A percentile compares a stretch with the other conserved stretches of the same genome.
phyloP scores from a whole-genome alignment of 2,329 filamentous ascomycete species.

The Neofusicoccum parvum region DNA sequence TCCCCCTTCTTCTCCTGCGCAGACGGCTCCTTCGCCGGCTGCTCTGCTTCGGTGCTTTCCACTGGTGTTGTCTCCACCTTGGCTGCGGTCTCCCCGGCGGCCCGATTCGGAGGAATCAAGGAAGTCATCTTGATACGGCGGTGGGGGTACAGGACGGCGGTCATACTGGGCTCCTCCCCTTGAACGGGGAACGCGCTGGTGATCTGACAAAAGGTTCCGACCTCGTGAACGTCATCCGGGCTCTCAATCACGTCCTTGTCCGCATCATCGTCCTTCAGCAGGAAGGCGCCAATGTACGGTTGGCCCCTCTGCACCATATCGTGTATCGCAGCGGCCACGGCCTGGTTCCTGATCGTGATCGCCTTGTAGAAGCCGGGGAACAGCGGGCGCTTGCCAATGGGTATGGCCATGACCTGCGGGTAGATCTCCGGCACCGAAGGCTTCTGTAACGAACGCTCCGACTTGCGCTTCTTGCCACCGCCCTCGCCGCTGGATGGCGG shows the following conservation, averaged over 20 bases:
- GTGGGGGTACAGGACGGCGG: conserved; percentile 93
- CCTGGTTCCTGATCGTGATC: conserved; percentile 90
- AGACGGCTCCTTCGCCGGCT: conserved; percentile 53
- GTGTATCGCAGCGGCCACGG: conserved; percentile 87
- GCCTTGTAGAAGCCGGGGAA: conserved; percentile 99
- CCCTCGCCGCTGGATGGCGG: conserved; percentile 50
- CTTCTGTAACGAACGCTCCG: conserved; percentile 81
- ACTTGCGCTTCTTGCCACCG: conserved; percentile 66
- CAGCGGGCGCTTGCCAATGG: conserved; percentile 87
- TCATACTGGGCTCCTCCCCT: conserved; percentile 81
- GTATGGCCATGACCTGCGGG: conserved; percentile 95
- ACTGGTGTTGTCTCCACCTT: conserved; percentile 49
- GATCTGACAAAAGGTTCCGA: conserved; percentile 96
- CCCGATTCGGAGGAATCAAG: conserved; percentile 67
- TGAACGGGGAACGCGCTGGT: conserved; percentile 93
- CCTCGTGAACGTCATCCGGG: conserved; percentile 88
- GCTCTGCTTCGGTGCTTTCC: conserved; percentile 41
- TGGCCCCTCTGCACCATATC: conserved; percentile 97
- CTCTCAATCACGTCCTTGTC: conserved; percentile 94
- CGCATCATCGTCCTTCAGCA: conserved; percentile 94
- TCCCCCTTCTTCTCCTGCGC: conserved; percentile 78
- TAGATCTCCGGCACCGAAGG: conserved; percentile 91
- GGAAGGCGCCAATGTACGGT: conserved; percentile 93
- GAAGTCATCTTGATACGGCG: conserved; percentile 88
- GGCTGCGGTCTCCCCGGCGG: conserved; percentile 45